Evolutionary conservation across 352 stramenopile species (phyloP), one percentile per base, ranked within the genome.

Genomic region (Blastocystis sp.): DNA sequence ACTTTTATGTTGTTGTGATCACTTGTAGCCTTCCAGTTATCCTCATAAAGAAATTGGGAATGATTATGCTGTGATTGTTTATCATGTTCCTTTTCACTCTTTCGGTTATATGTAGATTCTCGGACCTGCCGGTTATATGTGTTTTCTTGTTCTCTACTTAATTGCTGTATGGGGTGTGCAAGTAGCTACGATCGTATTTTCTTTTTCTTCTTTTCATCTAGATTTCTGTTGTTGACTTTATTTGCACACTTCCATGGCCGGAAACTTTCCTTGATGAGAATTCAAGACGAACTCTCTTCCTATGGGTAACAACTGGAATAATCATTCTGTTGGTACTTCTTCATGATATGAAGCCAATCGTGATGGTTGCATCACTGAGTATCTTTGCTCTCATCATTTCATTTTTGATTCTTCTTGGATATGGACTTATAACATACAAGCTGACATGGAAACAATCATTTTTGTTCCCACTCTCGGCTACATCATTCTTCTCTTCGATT

Each of bases 201-300:
- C 14, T 5, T 21, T 52, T 52, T 9, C 7, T 42, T 19, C n/a
- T 42, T 63, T 24, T 49, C 27, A 27, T 42, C 0, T 46, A 83
- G 71, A 83, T 83, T n/a, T 83, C 71, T 37, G 58, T 83, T 54
- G 71, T 83, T 11, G 71, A 83, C 37, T 83, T 83, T 32, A 65
- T 65, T n/a, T 83, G 71, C 71, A 83, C 63, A 49, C 46, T 83
- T 7, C 42, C 46, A 5, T 66, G 46, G 49, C 46, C 71, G 1
- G 71, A 29, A 0, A 21, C 46, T 21, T 66, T 83, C 71, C 37
- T 83, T 0, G 46, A 21, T 35, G 46, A 37, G 16, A 0, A 51
- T 9, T 66, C 49, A 35, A 63, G 58, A 37, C 46, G 71, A 5
- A 21, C 66, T 35, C 58, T 83, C 24, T 65, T 83, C n/a, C 49